Percentiles rank a stretch among this genome's conserved stretches.
Conservation (phyloP, 1,284 basidiomycete species). For the Marasmius fiardii region DNA sequence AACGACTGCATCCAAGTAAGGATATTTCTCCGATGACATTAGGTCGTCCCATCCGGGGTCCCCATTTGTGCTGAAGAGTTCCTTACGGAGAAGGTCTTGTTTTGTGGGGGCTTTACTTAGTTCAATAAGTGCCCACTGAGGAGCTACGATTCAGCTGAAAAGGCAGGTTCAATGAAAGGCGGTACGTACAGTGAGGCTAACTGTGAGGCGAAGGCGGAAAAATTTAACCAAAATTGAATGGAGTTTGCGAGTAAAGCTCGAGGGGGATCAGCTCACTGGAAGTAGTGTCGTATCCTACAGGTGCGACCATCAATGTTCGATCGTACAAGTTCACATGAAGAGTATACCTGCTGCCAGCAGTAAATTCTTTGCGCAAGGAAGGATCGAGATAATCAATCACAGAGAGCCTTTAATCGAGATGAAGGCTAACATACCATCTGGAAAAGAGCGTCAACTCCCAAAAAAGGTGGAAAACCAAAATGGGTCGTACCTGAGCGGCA, state of each 20-base stretch:
- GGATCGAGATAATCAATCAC: neutral
- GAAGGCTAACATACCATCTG: conserved; percentile 1
- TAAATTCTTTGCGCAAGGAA: conserved; percentile 24
- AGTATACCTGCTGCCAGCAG: conserved; percentile 32
- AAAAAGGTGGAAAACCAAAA: conserved; percentile 17
- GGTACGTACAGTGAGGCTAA: conserved; percentile 21
- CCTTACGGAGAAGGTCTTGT: conserved; percentile 24
- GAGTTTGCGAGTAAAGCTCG: neutral
- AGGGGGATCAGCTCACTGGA: conserved; percentile 27
- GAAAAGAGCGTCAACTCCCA: neutral
- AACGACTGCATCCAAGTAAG: conserved; percentile 37
- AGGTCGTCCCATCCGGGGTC: conserved; percentile 18
- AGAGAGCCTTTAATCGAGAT: neutral
- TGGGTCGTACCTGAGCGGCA: conserved; percentile 42
- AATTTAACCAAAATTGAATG: neutral
- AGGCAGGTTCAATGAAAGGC: neutral
- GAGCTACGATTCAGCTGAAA: neutral
- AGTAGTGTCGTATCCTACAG: conserved; percentile 35
- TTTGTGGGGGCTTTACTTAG: conserved; percentile 19
- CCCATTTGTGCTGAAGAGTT: conserved; percentile 20
- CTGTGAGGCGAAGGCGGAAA: conserved; percentile 11
- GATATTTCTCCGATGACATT: neutral
- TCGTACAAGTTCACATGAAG: neutral
- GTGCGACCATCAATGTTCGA: too few species aligned
- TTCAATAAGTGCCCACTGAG: conserved; percentile 29